Percentiles rank a stretch among this genome's conserved stretches.
Evolutionary conservation across 2,329 filamentous ascomycete species (phyloP).

Genomic region (Cercospora sojina): DNA sequence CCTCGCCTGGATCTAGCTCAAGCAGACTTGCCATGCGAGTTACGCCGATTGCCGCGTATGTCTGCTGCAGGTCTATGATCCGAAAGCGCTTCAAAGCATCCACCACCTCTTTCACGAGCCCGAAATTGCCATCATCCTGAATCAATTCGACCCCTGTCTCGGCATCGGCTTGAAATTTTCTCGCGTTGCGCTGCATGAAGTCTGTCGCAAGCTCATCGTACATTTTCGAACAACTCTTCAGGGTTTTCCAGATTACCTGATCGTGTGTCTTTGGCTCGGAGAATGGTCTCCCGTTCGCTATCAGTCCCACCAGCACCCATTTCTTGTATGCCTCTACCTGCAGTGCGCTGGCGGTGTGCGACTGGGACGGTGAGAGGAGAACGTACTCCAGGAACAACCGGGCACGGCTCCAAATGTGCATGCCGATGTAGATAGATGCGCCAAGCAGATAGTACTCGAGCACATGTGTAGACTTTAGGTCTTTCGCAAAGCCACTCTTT

Average conservation of each 20-base stretch:
- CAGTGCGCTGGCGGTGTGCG: conserved; percentile 64
- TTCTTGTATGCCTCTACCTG: conserved; percentile 92
- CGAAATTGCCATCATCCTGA: conserved; percentile 66
- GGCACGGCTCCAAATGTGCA: conserved; percentile 46
- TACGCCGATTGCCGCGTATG: conserved; percentile 66
- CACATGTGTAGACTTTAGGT: conserved; percentile 55
- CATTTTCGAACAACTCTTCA: conserved; percentile 60
- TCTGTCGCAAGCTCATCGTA: conserved; percentile 70
- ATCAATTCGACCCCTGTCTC: conserved; percentile 55
- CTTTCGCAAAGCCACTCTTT: conserved; percentile 56
- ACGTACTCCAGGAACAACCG: conserved; percentile 49
- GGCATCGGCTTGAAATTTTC: conserved; percentile 63
- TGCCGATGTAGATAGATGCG: conserved; percentile 49
- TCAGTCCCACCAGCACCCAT: conserved; percentile 75
- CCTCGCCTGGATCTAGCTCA: conserved; percentile 51
- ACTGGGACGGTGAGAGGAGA: conserved; percentile 65
- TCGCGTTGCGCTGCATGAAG: conserved; percentile 62
- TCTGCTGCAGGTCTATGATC: conserved; percentile 68
- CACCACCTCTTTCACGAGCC: conserved; percentile 68
- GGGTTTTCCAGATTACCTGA: conserved; percentile 54
- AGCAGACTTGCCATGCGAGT: conserved; percentile 54
- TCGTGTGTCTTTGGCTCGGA: conserved; percentile 58
- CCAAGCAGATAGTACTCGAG: conserved; percentile 55
- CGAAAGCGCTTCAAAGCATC: conserved; percentile 72
- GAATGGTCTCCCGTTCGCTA: conserved; percentile 64